Evolutionary conservation across 345 rosid species (phyloP), one percentile per base, ranked within the genome.

Genomic region (Leavenworthia alabamica): DNA sequence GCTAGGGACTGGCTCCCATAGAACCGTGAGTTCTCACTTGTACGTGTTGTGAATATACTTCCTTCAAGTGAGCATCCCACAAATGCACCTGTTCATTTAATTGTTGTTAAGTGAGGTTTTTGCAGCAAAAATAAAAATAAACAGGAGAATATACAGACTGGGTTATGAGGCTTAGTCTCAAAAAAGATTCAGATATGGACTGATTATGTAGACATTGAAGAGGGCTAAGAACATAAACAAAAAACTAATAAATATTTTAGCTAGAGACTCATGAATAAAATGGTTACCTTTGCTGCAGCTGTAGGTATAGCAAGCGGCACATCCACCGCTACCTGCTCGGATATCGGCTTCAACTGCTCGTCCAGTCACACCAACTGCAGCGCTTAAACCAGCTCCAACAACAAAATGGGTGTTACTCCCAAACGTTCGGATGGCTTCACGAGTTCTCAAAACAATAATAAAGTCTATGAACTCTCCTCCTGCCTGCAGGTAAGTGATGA

Each of bases 401-500:
- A 94, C 86, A 42, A 93, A 47, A 71, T 93, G 99, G 2, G 84
- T 85, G 72, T 79, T 80, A 13, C 99, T 75, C 41, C 96, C 80
- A 81, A 93, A 93, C 56, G 97, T 87, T 72, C 59, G 80, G 50
- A 93, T 79, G 50, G 99, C 97, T 12, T 84, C 93, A 16, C 49
- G 79, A 27, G 94, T 93, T 79, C 97, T 86, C 75, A 93, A 62
- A 50, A 93, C 77, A 8, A 93, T 82, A 43, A 93, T 83, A 65
- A 87, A 93, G 76, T 93, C 97, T n/a, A 94, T 85, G 77, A 93
- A 66, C 79, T 93, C 96, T 67, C 97, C 96, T 58, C 99, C 99
- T 32, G 83, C 97, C 99, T 93, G 86, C 72, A 75, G 29, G 50
- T 56, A 27, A 54, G 31, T 12, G 8, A 54, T 62, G 37, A 70